Evolutionary conservation across 2,329 filamentous ascomycete genomes (phyloP), one percentile per base, ranked within the genome.

Genomic region (Sporothrix humicola): DNA sequence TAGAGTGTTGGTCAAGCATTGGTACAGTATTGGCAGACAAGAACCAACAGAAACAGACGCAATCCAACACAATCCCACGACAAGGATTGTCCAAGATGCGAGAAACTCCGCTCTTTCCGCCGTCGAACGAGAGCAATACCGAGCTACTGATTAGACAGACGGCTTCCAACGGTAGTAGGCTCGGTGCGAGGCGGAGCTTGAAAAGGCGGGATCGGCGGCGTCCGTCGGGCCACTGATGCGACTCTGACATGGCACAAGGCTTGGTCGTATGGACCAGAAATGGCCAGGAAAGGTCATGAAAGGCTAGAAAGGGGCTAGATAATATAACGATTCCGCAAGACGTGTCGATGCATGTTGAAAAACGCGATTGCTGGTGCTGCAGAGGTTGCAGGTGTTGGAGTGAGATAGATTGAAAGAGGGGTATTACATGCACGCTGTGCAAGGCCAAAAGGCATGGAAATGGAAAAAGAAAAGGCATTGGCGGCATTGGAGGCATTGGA

Each of bases 211-310:
- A 66, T 66, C 61, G 61, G 71, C 71, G 71, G 61, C 52, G 42
- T 52, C 71, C 63, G 71, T 61, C 63, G 42, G 63, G 42, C 63
- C 52, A 52, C 44, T 59, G 52, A 69, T 73, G 71, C 63, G 31
- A 73, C 71, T 73, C 71, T 73, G 71, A 69, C 71, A 69, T 73
- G 71, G 63, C 71, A 69, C 63, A 63, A 69, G 63, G 71, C 71
- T 68, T 31, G 37, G 61, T 59, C 46, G 42, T 59, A 23, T 7
- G 13, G 52, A 23, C 23, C 52, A 23, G 31, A 37, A 12, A 42
- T 50, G 71, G 52, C 12, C 42, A 68, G 42, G 20, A 58, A 59
- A 68, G 7, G 31, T 1, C 31, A 68, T 23, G 20, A 58, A 59
- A 68, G 7, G 31, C 2, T 3, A 37, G 31, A 37, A 37, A 37